phyloP scores from a whole-genome alignment of 192 early-diverging fungal genomes.

The Podila epigama region DNA sequence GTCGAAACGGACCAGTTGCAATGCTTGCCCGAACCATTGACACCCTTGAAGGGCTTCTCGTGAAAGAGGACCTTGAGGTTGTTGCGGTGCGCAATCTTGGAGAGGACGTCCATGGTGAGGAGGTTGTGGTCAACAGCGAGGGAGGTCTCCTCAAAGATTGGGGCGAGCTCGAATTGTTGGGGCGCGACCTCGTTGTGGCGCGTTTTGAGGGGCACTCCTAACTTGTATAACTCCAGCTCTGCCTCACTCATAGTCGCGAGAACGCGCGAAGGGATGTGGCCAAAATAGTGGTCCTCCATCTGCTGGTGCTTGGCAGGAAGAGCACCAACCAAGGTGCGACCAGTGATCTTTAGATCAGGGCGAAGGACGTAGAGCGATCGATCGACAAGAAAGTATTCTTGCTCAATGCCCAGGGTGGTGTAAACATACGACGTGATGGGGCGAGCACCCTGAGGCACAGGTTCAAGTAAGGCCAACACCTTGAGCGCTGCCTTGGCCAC shows the following conservation, averaged over 20 bases:
- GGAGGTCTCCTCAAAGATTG: slow-evolving; percentile 95
- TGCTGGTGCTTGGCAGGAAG: slow-evolving; percentile 97
- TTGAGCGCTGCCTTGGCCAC: slow-evolving; percentile 82
- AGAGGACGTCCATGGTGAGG: slow-evolving; percentile 93
- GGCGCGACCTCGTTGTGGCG: slow-evolving; percentile 99
- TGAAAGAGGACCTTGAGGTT: slow-evolving; percentile 96
- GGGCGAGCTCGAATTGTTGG: slow-evolving; percentile 95
- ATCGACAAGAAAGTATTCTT: slow-evolving; percentile 99
- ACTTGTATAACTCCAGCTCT: slow-evolving; percentile 88
- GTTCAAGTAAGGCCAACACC: slow-evolving; percentile 79
- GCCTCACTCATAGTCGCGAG: slow-evolving; percentile 88
- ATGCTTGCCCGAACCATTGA: slow-evolving; percentile 98
- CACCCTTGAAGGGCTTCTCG: slow-evolving; percentile 98
- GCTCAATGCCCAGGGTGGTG: slow-evolving; percentile 94
- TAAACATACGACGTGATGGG: slow-evolving; percentile 79
- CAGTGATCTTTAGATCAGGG: slow-evolving; percentile 94
- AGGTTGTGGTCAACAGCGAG: slow-evolving; percentile 98
- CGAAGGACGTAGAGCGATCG: slow-evolving; percentile 89
- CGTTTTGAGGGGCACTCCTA: slow-evolving; percentile 98
- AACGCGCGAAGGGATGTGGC: slow-evolving; percentile 91
- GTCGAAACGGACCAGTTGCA: slow-evolving; percentile 97
- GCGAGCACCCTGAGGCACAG: slow-evolving; percentile 47
- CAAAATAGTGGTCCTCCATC: slow-evolving; percentile 99
- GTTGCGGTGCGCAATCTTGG: slow-evolving; percentile 95
- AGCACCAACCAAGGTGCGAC: slow-evolving; percentile 89